phyloP scores from a whole-genome alignment of 2,329 filamentous ascomycete genomes.

The Phialocephala sp. region DNA sequence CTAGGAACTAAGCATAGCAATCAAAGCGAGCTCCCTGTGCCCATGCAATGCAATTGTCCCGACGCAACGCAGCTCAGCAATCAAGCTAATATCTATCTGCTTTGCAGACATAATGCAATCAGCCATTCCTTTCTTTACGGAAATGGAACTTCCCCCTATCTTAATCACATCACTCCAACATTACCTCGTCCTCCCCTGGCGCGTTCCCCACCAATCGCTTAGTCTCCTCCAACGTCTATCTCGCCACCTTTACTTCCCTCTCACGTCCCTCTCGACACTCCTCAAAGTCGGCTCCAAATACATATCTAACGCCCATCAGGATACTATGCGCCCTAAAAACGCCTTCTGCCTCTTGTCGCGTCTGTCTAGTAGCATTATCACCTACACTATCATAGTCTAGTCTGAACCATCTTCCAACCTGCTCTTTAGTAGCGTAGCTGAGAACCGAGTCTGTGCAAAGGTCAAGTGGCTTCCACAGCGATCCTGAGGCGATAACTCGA shows the following conservation, averaged over 20 bases:
- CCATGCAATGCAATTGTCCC: not conserved
- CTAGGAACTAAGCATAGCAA: not conserved
- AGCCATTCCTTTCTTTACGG: not conserved
- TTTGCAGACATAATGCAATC: not conserved
- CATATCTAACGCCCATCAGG: conserved; percentile 31
- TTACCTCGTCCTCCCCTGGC: not conserved
- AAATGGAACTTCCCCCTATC: not conserved
- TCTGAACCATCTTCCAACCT: conserved; percentile 9
- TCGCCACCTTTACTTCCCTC: not conserved
- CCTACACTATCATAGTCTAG: not conserved
- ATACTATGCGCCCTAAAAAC: conserved; percentile 27
- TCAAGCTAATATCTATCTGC: conserved; percentile 7
- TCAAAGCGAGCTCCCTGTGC: not conserved
- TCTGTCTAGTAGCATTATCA: conserved; percentile 8
- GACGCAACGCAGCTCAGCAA: not conserved
- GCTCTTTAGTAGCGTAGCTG: conserved; percentile 15
- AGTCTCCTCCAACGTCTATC: not conserved
- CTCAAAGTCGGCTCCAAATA: conserved; percentile 20
- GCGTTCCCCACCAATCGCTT: not conserved
- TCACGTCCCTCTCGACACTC: not conserved
- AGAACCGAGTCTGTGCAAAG: conserved; percentile 21
- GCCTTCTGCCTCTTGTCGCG: conserved; percentile 21
- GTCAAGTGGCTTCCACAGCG: conserved; percentile 15
- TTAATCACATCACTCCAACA: not conserved
- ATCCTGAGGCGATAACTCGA: not conserved